Conservation (phyloP, 23 red algal genomes). For the Cyanidioschyzon merolae region DNA sequence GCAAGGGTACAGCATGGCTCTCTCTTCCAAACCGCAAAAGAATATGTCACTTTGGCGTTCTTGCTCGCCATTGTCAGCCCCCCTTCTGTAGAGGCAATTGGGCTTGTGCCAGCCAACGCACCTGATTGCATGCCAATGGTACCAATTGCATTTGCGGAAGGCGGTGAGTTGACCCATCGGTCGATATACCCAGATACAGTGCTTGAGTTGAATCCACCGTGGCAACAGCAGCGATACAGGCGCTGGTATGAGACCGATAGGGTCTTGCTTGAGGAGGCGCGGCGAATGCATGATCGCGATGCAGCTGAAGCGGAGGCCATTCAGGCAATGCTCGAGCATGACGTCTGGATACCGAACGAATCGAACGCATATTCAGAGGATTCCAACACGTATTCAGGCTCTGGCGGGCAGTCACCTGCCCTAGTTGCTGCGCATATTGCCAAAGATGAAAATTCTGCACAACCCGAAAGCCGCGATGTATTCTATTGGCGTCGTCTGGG, state of each 20-base stretch:
- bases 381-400: background rate
- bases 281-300: background rate
- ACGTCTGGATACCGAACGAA: background rate
- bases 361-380: background rate
- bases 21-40: too few relatives aligned
- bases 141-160: background rate
- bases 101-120: too few relatives aligned
- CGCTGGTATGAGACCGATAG: background rate
- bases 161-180: background rate
- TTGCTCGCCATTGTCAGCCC: too few relatives aligned
- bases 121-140: too few relatives aligned
- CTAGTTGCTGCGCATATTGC: background rate
- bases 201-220: background rate
- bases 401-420: background rate
- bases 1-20: too few relatives aligned
- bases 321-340: background rate
- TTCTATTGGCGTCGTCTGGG: background rate
- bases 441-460: background rate
- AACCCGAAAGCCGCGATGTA: background rate
- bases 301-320: background rate
- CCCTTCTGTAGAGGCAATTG: too few relatives aligned
- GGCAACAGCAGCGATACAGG: background rate
- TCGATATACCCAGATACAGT: background rate
- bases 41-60: too few relatives aligned
- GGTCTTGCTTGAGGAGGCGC: background rate